Base-by-base conservation (phyloP, 495 filamentous ascomycete species). In the Jackrogersella multiformis region DNA sequence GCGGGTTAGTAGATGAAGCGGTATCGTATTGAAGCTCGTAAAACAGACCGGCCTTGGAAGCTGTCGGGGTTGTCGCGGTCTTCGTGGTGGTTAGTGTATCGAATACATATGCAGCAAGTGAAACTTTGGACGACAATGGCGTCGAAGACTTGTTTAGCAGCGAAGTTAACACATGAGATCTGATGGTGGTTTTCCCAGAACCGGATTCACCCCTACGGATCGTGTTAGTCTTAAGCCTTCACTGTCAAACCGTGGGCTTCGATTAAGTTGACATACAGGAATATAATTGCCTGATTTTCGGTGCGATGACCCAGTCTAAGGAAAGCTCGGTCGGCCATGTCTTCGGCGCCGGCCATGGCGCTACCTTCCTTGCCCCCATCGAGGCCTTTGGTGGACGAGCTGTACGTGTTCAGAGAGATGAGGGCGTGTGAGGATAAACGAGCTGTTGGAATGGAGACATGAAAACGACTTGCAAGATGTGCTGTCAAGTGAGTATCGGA, bases 71-170 rank as follows among this genome's bases (percentile, higher is more conserved):
- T 5, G 94, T 97, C 16, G 92, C 85, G 15, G 94, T 96, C 81
- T 99, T 99, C n/a, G 94, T 99, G 5, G 95, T 97, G 3, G 95
- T 99, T 38, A 99, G 84, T 5, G 93, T 90, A 75, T 99, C 95
- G 76, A 98, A 97, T 21, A 97, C 85, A 74, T 96, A 99, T 10
- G 93, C 88, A 32, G 95, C 94, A 34, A 94, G 91, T 2, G 93
- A 97, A 20, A 97, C 82, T 76, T 97, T 99, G 58, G 88, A 89
- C 1, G 94, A 97, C 3, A 99, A 79, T 1, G 95, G 95, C 6
- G 95, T 98, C 0, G 93, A 91, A 10, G 93, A 95, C 69, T 90
- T 94, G 59, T 88, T 89, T 1, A 99, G 82, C 45, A 98, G 85
- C 13, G 93, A 85, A 8, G 92, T 90, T 24, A 98, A 80, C 21